Evolutionary conservation across 345 rosid species (phyloP).

Genomic region (Litchi chinensis): DNA sequence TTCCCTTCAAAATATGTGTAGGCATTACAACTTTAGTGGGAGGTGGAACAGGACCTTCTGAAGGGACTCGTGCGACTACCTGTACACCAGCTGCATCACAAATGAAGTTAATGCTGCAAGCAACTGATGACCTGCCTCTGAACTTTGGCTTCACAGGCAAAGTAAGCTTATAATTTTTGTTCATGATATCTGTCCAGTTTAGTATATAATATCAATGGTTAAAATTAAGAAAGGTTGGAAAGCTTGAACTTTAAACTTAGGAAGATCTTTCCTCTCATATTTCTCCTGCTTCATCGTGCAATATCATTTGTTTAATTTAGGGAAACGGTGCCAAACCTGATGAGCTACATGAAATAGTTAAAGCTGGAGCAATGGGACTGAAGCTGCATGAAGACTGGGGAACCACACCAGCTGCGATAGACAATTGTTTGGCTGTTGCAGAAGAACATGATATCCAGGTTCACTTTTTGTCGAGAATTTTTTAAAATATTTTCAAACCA

Average conservation of each 20-base stretch:
- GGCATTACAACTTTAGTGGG: conserved; percentile 93
- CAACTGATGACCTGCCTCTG: conserved; percentile 89
- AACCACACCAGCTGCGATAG: conserved; percentile 92
- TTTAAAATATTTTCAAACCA: not conserved
- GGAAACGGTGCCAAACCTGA: conserved; percentile 79
- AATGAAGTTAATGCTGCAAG: conserved; percentile 93
- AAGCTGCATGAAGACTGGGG: conserved; percentile 99
- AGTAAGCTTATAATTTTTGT: conserved; percentile 43
- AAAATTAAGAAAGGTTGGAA: not conserved
- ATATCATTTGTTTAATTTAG: conserved; percentile 37
- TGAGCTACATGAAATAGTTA: conserved; percentile 74
- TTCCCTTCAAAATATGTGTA: conserved; percentile 31
- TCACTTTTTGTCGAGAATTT: conserved; percentile 4
- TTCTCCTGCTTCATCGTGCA: conserved; percentile 2
- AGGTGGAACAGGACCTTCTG: conserved; percentile 98
- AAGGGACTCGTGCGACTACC: conserved; percentile 96
- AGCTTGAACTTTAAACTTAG: conserved; percentile 13
- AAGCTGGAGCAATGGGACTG: conserved; percentile 98
- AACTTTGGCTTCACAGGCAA: conserved; percentile 99
- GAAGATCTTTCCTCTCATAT: conserved; percentile 6
- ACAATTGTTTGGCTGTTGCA: conserved; percentile 82
- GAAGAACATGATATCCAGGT: conserved; percentile 86
- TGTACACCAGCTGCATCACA: conserved; percentile 88
- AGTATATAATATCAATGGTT: not conserved
- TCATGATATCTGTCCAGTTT: conserved; percentile 4